Conservation (phyloP, 495 filamentous ascomycete genomes). For the Trichoderma reesei region DNA sequence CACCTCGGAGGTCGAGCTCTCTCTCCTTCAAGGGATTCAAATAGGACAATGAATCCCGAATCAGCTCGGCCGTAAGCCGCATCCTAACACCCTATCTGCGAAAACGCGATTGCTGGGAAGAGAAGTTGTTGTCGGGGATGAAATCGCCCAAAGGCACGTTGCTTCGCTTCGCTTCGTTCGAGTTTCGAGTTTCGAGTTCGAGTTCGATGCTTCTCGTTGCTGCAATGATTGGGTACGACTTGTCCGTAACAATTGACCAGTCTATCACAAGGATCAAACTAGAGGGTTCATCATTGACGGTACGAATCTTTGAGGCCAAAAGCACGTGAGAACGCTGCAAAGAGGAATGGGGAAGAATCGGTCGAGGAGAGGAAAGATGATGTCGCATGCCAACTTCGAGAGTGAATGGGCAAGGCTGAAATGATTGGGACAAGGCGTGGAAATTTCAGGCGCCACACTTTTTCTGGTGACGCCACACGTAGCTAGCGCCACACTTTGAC, state of each 20-base stretch:
- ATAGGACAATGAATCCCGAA: slow-evolving; percentile 85
- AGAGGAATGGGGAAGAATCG: background rate
- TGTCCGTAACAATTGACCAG: too few relatives aligned
- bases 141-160: too few relatives aligned
- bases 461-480: background rate
- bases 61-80: slow-evolving; percentile 92
- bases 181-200: too few relatives aligned
- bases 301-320: too few relatives aligned
- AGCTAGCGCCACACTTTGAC: background rate
- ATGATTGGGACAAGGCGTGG: background rate
- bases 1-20: slow-evolving; percentile 99
- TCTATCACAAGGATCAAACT: too few relatives aligned
- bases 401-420: background rate
- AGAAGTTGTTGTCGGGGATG: too few relatives aligned
- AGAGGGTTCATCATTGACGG: background rate
- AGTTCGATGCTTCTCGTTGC: too few relatives aligned
- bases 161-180: too few relatives aligned
- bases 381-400: slow-evolving; percentile 4
- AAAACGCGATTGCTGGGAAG: too few relatives aligned
- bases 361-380: background rate
- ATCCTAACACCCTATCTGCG: slow-evolving; percentile 32
- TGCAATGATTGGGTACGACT: too few relatives aligned
- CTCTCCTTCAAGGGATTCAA: slow-evolving; percentile 96
- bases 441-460: background rate
- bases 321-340: background rate